phyloP scores from a whole-genome alignment of 2,329 filamentous ascomycete genomes.

The Domatiomyces globalis region DNA sequence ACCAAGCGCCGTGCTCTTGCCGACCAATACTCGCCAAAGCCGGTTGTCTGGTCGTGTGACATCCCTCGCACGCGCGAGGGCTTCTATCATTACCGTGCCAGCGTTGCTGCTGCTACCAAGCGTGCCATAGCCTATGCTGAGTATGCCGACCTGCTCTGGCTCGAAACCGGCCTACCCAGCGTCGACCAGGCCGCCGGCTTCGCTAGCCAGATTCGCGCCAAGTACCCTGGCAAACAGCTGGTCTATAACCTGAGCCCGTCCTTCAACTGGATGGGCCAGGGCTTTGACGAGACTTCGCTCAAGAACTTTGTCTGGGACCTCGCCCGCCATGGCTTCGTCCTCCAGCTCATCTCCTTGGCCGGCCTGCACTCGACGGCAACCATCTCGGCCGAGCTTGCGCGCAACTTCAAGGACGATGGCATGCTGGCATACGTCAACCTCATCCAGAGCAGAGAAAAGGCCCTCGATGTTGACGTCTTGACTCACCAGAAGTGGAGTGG shows the following conservation, averaged over 20 bases:
- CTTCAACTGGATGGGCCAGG: slow-evolving; percentile 98
- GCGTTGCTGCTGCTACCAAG: slow-evolving; percentile 73
- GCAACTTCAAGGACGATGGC: slow-evolving; percentile 72
- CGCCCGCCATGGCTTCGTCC: slow-evolving; percentile 63
- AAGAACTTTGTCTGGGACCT: slow-evolving; percentile 95
- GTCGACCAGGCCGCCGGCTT: slow-evolving; percentile 64
- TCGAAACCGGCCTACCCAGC: slow-evolving; percentile 83
- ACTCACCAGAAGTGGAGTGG: slow-evolving; percentile 78
- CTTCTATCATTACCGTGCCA: slow-evolving; percentile 64
- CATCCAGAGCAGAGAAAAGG: slow-evolving; percentile 80
- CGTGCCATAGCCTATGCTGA: slow-evolving; percentile 82
- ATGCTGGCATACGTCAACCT: slow-evolving; percentile 97
- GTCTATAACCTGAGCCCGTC: slow-evolving; percentile 95
- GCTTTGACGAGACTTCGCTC: slow-evolving; percentile 68
- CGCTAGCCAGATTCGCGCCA: slow-evolving; percentile 57
- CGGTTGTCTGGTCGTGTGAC: slow-evolving; percentile 78
- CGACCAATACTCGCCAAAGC: slow-evolving; percentile 48
- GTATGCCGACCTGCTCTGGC: slow-evolving; percentile 90
- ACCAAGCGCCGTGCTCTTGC: slow-evolving; percentile 62
- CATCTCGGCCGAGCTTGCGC: slow-evolving; percentile 59
- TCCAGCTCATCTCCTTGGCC: slow-evolving; percentile 51
- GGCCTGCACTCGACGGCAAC: slow-evolving; percentile 51
- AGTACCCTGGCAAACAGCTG: slow-evolving; percentile 65
- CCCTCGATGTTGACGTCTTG: slow-evolving; percentile 77
- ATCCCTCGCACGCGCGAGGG: slow-evolving; percentile 86